A percentile compares a stretch with the other conserved stretches of the same genome.
Conservation (phyloP, 2,329 filamentous ascomycete genomes). For the Zymoseptoria ardabiliae region DNA sequence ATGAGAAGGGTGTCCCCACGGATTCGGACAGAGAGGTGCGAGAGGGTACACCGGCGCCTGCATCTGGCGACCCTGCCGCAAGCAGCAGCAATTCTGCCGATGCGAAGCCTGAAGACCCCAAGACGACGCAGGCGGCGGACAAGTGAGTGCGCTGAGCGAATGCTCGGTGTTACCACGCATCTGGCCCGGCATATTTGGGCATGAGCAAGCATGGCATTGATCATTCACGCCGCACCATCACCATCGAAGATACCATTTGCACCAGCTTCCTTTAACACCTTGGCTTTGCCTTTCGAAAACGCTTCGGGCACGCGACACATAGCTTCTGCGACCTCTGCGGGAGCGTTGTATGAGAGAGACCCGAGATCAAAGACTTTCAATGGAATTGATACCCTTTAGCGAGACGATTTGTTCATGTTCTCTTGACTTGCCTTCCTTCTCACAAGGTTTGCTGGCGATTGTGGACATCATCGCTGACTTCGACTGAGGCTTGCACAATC, state of each 20-base stretch:
- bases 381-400: constrained; percentile 21
- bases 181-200: neutral
- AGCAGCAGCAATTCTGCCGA: constrained; percentile 6
- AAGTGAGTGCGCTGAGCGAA: neutral
- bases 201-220: neutral
- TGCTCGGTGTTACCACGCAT: neutral
- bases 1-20: constrained; percentile 14
- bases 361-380: neutral
- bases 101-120: constrained; percentile 22
- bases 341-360: neutral
- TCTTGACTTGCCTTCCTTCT: too few species aligned
- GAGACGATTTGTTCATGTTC: constrained; percentile 1
- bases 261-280: neutral
- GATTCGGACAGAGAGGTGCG: constrained; percentile 33
- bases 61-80: constrained; percentile 4
- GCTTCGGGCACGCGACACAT: neutral
- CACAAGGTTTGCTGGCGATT: too few species aligned
- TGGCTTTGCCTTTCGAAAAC: neutral
- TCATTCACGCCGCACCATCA: neutral
- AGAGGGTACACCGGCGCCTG: constrained; percentile 47
- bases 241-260: neutral
- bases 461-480: too few species aligned
- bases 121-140: constrained; percentile 19
- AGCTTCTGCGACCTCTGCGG: neutral
- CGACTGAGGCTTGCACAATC: too few species aligned